Base-by-base conservation (phyloP, 2,329 filamentous ascomycete species). In the Elsinoe arachidis region DNA sequence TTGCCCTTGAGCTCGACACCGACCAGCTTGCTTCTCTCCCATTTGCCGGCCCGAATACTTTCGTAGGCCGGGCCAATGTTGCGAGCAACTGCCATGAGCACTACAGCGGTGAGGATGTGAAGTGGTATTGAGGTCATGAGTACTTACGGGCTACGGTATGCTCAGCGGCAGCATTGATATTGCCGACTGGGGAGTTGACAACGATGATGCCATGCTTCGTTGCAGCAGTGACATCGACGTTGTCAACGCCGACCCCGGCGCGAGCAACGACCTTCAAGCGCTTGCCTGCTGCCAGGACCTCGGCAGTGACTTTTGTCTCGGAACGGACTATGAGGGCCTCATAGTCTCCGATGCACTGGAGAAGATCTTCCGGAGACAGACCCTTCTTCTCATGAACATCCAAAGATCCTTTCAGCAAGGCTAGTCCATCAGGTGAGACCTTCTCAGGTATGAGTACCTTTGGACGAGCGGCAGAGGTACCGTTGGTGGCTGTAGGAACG, bases 171-270 rank as follows among this genome's bases (percentile, higher is more conserved):
- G 88, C 88, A 58, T 86, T 81, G 63, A 91, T 90, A 67, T 93
- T 93, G 1, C 88, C 88, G 15, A 82, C 81, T 0, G 88, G 88
- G 23, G 82, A 86, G 69, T 92, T 93, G 57, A 92, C 84, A 1
- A 93, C 88, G 53, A 91, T 84, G 59, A 92, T 84, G 17, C 88
- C 88, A 56, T 83, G 76, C 38, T 80, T 77, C 0, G 87, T 92
- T 2, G 88, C 88, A 6, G 83, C 81, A 34, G 82, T 76, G 0
- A 92, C 84, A 67, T 92, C 78, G 51, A 93, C 88, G 72, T 92
- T 91, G 72, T 92, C 87, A 21, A 92, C 87, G 33, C 87, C 88
- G 1, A 92, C 88, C 11, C 88, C 88, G 11, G 88, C 88, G 60
- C 88, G 78, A 2, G 87, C 88, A 19, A 93, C 87, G 7, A 92